Conservation (phyloP, 2,329 filamentous ascomycete genomes). For the Sarocladiaceae sp. region DNA sequence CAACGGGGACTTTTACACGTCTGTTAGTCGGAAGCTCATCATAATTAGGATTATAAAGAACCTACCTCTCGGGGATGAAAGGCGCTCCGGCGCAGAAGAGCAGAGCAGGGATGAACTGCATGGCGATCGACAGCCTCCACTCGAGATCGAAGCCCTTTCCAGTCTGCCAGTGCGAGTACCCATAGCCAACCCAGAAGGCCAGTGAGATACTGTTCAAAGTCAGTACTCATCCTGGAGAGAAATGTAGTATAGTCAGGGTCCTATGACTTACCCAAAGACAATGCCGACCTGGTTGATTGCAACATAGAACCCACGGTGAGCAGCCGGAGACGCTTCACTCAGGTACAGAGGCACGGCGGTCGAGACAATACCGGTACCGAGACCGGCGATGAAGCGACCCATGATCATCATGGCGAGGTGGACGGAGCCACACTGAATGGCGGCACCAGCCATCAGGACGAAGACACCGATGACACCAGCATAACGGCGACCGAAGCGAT, state of each 20-base stretch:
- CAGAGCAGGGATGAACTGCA: slow-evolving; percentile 26
- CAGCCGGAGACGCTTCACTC: slow-evolving; percentile 14
- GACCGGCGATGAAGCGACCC: slow-evolving; percentile 15
- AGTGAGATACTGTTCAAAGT: slow-evolving; percentile 13
- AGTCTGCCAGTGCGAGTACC: slow-evolving; percentile 27
- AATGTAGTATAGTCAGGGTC: not conserved
- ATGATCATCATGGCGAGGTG: slow-evolving; percentile 15
- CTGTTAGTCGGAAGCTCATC: not conserved
- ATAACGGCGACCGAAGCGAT: slow-evolving; percentile 16
- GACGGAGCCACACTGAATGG: slow-evolving; percentile 13
- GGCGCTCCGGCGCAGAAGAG: slow-evolving; percentile 24
- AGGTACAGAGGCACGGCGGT: slow-evolving; percentile 16
- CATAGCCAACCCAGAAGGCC: slow-evolving; percentile 25
- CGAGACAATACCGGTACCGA: slow-evolving; percentile 15
- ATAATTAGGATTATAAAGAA: not conserved
- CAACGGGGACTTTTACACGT: slow-evolving; percentile 23
- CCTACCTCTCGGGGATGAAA: slow-evolving; percentile 26
- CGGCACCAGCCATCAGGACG: slow-evolving; percentile 14
- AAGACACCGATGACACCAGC: slow-evolving; percentile 14
- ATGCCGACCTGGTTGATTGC: slow-evolving; percentile 17
- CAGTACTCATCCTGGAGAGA: too few relatives aligned
- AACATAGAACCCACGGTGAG: slow-evolving; percentile 14
- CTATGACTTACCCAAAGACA: slow-evolving; percentile 12
- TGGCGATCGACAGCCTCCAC: slow-evolving; percentile 26
- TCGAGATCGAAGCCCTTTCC: slow-evolving; percentile 22